Evolutionary conservation across 2,329 filamentous ascomycete species (phyloP).

Genomic region (Exophiala viscosa): DNA sequence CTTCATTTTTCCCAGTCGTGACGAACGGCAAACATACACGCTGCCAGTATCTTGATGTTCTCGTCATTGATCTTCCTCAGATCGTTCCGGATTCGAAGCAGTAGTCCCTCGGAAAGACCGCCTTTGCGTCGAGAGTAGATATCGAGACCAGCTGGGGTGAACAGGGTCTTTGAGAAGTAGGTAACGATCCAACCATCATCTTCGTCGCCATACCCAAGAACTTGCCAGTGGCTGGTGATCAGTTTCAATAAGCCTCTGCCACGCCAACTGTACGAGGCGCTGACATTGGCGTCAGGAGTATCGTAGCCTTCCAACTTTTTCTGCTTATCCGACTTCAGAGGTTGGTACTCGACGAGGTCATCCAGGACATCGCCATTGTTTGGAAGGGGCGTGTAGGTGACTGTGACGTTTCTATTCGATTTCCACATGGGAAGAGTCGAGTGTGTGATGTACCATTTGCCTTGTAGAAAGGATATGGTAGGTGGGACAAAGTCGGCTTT

Average conservation of each 20-base stretch:
- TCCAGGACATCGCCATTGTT: slow-evolving; percentile 53
- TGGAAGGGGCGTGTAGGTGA: slow-evolving; percentile 63
- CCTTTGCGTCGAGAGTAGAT: slow-evolving; percentile 64
- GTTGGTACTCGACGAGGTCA: slow-evolving; percentile 70
- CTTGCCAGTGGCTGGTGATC: slow-evolving; percentile 73
- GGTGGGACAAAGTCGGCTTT: slow-evolving; percentile 37
- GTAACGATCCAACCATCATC: slow-evolving; percentile 66
- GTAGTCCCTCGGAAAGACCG: slow-evolving; percentile 58
- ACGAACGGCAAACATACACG: slow-evolving; percentile 47
- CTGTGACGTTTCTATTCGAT: slow-evolving; percentile 71
- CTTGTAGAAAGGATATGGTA: slow-evolving; percentile 56
- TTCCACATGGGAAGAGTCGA: slow-evolving; percentile 78
- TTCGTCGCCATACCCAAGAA: slow-evolving; percentile 65
- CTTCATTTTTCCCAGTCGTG: slow-evolving; percentile 29
- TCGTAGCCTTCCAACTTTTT: slow-evolving; percentile 66
- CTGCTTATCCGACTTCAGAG: slow-evolving; percentile 47
- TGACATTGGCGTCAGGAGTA: slow-evolving; percentile 38
- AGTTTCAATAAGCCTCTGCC: slow-evolving; percentile 72
- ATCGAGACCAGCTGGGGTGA: slow-evolving; percentile 78
- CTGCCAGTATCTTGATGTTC: slow-evolving; percentile 53
- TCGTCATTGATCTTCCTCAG: slow-evolving; percentile 51
- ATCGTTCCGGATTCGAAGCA: slow-evolving; percentile 54
- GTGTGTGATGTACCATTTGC: slow-evolving; percentile 72
- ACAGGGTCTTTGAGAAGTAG: slow-evolving; percentile 78
- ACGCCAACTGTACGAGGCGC: slow-evolving; percentile 66